phyloP scores from a whole-genome alignment of 1,284 basidiomycete species.

The Trametes polyzona region DNA sequence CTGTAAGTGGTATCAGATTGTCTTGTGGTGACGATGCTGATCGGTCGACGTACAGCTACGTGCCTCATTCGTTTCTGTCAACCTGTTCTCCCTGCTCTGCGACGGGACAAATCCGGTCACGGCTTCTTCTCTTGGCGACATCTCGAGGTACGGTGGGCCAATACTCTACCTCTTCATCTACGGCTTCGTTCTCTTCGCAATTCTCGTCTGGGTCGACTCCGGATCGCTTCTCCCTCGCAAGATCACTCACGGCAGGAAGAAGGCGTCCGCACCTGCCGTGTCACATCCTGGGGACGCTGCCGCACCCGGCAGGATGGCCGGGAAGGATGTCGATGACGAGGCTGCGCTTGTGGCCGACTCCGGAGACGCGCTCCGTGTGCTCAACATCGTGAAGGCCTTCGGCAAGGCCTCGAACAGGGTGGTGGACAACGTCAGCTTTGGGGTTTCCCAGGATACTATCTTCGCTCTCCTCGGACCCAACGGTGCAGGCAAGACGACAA shows the following conservation, averaged over 20 bases:
- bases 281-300: not conserved
- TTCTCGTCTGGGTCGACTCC: slow-evolving; percentile 67
- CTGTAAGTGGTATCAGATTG: slow-evolving; percentile 50
- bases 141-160: slow-evolving; percentile 73
- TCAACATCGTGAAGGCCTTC: slow-evolving; percentile 72
- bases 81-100: slow-evolving; percentile 79
- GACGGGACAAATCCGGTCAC: slow-evolving; percentile 56
- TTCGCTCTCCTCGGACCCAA: slow-evolving; percentile 82
- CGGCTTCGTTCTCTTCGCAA: slow-evolving; percentile 51
- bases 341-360: slow-evolving; percentile 51
- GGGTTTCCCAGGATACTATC: slow-evolving; percentile 63
- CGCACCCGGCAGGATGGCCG: slow-evolving; percentile 10
- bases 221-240: slow-evolving; percentile 49
- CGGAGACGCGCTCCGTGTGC: slow-evolving; percentile 62
- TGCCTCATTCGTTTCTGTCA: slow-evolving; percentile 73
- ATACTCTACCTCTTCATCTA: slow-evolving; percentile 74
- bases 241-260: slow-evolving; percentile 13
- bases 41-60: slow-evolving; percentile 44
- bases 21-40: not conserved
- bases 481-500: slow-evolving; percentile 82
- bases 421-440: slow-evolving; percentile 76
- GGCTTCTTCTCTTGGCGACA: slow-evolving; percentile 50
- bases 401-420: slow-evolving; percentile 51
- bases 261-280: not conserved
- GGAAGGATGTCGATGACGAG: slow-evolving; percentile 59